Conservation (phyloP, 2,329 filamentous ascomycete species). For the Penicillium sp. region DNA sequence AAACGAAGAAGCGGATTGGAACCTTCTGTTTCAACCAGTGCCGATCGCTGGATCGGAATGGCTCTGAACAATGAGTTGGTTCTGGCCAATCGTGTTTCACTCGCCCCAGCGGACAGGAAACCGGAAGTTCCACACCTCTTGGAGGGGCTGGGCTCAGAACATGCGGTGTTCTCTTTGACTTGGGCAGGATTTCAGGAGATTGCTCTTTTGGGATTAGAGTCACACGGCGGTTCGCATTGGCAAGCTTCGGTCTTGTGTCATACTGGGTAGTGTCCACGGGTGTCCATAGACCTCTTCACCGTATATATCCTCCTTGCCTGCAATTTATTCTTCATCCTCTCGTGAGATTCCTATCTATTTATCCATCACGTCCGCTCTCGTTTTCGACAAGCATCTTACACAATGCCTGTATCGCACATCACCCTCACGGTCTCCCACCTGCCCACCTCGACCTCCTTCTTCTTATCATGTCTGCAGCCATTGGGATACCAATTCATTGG, state of each 20-base stretch:
- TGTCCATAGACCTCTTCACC: slow-evolving; percentile 21
- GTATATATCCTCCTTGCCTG: slow-evolving; percentile 23
- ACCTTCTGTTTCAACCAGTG: slow-evolving; percentile 20
- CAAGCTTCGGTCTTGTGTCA: slow-evolving; percentile 19
- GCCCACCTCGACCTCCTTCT: slow-evolving; percentile 79
- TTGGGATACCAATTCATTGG: slow-evolving; percentile 74
- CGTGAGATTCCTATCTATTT: background rate
- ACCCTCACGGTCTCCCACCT: slow-evolving; percentile 74
- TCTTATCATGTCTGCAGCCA: slow-evolving; percentile 74
- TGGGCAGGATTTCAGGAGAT: slow-evolving; percentile 19
- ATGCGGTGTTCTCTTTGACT: slow-evolving; percentile 11
- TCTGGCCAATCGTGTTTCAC: slow-evolving; percentile 8
- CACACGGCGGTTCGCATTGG: slow-evolving; percentile 11
- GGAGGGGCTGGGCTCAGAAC: slow-evolving; percentile 8
- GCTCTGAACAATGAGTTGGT: slow-evolving; percentile 2
- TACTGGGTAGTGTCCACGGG: slow-evolving; percentile 1
- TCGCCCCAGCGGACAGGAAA: slow-evolving; percentile 3
- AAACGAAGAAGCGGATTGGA: no score
- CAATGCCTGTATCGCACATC: slow-evolving; percentile 65
- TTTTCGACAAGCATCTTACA: slow-evolving; percentile 7
- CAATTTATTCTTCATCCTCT: slow-evolving; percentile 3
- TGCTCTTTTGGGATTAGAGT: slow-evolving; percentile 13
- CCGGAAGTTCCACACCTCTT: slow-evolving; percentile 6
- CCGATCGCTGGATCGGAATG: slow-evolving; percentile 20
- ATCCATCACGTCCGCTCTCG: background rate